Evolutionary conservation across 2,329 filamentous ascomycete species (phyloP), one percentile per base, ranked within the genome.

Genomic region (Xylariaceae sp.): DNA sequence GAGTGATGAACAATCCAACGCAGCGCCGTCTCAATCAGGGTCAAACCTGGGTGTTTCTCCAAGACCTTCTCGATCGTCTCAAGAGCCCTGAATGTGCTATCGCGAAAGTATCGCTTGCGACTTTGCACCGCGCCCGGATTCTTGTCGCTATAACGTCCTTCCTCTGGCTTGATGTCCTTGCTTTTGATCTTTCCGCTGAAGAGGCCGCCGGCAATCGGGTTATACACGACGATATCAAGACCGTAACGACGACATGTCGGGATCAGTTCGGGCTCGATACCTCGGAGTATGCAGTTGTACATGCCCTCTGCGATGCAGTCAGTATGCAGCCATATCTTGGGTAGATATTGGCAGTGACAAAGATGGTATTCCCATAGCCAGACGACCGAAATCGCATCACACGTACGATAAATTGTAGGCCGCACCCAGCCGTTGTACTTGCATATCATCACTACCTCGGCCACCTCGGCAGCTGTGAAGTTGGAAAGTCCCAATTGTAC

Each of bases 381-480:
- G 43, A 14, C 4, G 22, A 28, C 22, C 9, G 14, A 19, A 40
- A 31, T 14, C n/a, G 14, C 5, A 16, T 10, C 28, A 22, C 2
- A 57, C 56, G 46, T 94, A 60, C 58, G 90, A 71, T 90, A 96
- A 50, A 95, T 83, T 1, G 87, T 90, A 1, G 90, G 90, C 38
- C 86, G 81, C 14, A 95, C 88, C 89, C 89, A 95, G 55, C 82
- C 82, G 63, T 89, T 86, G 71, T 88, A 83, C 62, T 87, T 87
- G 76, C 88, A 93, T 38, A 84, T 86, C 69, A 90, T 81, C 51
- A 87, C 87, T 10, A 95, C 82, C 72, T 96, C 91, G 0, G 90
- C 90, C 10, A 96, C 88, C 68, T 96, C 91, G 66, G 87, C 94
- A 0, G 90, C 86, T 0, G 90, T 89, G 68, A 86, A 96, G 73